phyloP scores from a whole-genome alignment of 106 monocot species.

The Chionographis japonica region DNA sequence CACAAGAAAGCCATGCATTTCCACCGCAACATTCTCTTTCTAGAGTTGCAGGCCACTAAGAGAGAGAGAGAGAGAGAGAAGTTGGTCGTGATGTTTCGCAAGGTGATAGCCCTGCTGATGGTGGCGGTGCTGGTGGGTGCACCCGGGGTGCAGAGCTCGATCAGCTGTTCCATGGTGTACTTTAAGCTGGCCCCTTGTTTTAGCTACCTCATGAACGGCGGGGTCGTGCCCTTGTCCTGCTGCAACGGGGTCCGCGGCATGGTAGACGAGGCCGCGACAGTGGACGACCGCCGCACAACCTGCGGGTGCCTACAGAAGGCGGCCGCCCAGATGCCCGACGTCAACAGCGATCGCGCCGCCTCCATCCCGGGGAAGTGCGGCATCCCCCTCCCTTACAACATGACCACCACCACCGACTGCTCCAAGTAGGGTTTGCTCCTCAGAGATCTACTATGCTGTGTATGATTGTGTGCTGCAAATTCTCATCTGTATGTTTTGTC shows the following conservation, averaged over 20 bases:
- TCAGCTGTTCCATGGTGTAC: slow-evolving; percentile 13
- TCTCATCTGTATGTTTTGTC: too few relatives aligned
- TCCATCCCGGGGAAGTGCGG: slow-evolving; percentile 25
- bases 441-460: too few relatives aligned
- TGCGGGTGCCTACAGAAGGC: slow-evolving; percentile 17
- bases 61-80: too few relatives aligned
- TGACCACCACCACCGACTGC: too few relatives aligned
- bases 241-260: slow-evolving; percentile 16
- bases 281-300: slow-evolving; percentile 13
- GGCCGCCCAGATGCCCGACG: not conserved
- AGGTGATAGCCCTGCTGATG: not conserved
- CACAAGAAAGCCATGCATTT: too few relatives aligned
- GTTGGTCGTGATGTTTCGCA: too few relatives aligned
- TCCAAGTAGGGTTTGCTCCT: too few relatives aligned
- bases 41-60: too few relatives aligned
- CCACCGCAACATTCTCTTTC: too few relatives aligned
- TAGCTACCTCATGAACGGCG: not conserved
- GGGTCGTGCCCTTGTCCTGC: not conserved
- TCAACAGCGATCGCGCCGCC: not conserved
- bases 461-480: too few relatives aligned
- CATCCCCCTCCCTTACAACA: slow-evolving; percentile 18
- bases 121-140: not conserved
- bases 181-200: slow-evolving; percentile 9
- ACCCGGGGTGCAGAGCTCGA: not conserved
- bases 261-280: not conserved